phyloP scores from a whole-genome alignment of 2,329 filamentous ascomycete species.

The Colletotrichum sp. region DNA sequence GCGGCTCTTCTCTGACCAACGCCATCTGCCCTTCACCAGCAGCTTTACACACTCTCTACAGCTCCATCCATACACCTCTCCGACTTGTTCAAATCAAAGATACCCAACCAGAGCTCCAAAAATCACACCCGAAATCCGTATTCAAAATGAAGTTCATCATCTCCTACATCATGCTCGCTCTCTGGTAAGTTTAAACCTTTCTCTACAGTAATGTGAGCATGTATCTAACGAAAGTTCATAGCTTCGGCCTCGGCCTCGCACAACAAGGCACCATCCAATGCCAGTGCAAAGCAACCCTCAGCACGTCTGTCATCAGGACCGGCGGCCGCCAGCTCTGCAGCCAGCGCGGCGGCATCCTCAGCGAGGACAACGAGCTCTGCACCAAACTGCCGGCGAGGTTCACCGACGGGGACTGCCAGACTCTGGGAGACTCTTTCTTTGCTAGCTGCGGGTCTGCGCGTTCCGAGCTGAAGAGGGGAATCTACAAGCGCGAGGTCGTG shows the following conservation, averaged over 20 bases:
- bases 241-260: slow-evolving; percentile 6
- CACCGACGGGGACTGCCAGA: slow-evolving; percentile 9
- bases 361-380: slow-evolving; percentile 8
- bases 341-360: slow-evolving; percentile 4
- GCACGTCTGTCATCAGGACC: neutral
- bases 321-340: slow-evolving; percentile 4
- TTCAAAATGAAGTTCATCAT: slow-evolving; percentile 1
- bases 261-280: slow-evolving; percentile 14
- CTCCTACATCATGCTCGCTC: neutral
- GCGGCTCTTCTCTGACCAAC: neutral
- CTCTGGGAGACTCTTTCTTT: slow-evolving; percentile 8
- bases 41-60: neutral
- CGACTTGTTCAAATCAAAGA: neutral
- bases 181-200: neutral
- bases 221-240: neutral
- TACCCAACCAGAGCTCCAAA: neutral
- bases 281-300: neutral
- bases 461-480: slow-evolving; percentile 11
- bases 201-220: neutral
- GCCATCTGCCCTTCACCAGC: neutral
- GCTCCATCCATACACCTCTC: too few species aligned
- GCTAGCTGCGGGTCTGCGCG: slow-evolving; percentile 12
- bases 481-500: slow-evolving; percentile 12
- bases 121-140: neutral
- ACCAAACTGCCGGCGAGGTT: neutral